These are phyloP conservation scores for Boletellus deceptivus DNA, from an alignment of 1,284 basidiomycete genomes.

Conservation along the genomic window DNA sequence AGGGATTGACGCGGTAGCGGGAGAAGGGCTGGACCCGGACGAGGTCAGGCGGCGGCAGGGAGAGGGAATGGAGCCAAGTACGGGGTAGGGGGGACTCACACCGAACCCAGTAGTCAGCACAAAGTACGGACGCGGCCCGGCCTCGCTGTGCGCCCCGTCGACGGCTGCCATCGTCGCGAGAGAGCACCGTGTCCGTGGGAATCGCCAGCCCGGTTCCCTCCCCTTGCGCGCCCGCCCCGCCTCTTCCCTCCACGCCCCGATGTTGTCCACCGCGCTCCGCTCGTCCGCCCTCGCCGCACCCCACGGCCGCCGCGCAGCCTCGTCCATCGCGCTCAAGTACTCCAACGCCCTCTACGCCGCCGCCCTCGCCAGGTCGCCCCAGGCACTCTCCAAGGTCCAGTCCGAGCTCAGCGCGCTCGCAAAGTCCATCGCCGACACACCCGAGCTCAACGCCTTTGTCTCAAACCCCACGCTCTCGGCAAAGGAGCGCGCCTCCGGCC, in stretches of 20 bases:
- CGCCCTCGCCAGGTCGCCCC: slow-evolving; percentile 82
- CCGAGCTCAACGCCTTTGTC: slow-evolving; percentile 72
- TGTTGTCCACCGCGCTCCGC: slow-evolving; percentile 31
- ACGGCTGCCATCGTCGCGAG: slow-evolving; percentile 31
- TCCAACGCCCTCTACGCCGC: slow-evolving; percentile 93
- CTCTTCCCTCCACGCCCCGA: too few species aligned
- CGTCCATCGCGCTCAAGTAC: slow-evolving; percentile 84
- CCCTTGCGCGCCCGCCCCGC: not conserved
- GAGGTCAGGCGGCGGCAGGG: slow-evolving; percentile 14
- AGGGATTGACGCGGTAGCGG: slow-evolving; percentile 55
- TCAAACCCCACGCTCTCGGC: slow-evolving; percentile 87
- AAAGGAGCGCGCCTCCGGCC: slow-evolving; percentile 70
- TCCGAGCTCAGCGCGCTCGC: slow-evolving; percentile 75
- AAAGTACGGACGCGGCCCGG: slow-evolving; percentile 33
- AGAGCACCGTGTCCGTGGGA: slow-evolving; percentile 16
- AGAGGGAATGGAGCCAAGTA: slow-evolving; percentile 16
- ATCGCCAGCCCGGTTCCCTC: not conserved
- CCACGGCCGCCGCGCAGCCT: slow-evolving; percentile 61
- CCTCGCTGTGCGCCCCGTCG: slow-evolving; percentile 12
- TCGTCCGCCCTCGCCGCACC: slow-evolving; percentile 44
- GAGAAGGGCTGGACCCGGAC: slow-evolving; percentile 48
- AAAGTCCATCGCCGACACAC: slow-evolving; percentile 60
- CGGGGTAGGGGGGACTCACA: slow-evolving; percentile 41
- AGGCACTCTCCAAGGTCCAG: slow-evolving; percentile 79
- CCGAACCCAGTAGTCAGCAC: slow-evolving; percentile 62